Evolutionary conservation across 495 filamentous ascomycete genomes (phyloP).

Genomic region (Hypoxylon perforatum): DNA sequence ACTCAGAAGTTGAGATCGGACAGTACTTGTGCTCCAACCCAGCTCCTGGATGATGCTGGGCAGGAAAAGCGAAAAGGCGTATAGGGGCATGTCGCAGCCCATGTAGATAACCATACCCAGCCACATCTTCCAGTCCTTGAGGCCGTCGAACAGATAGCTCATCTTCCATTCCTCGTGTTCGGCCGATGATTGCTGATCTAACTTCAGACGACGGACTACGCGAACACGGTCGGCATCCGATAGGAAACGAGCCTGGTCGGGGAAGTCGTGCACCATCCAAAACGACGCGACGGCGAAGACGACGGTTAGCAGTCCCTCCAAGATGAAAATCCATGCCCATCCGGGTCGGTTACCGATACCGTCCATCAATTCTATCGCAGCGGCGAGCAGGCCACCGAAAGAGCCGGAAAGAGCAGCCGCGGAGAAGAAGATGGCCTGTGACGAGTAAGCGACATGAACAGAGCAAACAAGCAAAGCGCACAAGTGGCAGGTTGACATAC

Average conservation of each 20-base stretch:
- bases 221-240: conserved; percentile 75
- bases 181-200: conserved; percentile 81
- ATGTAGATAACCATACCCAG: conserved; percentile 81
- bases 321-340: conserved; percentile 89
- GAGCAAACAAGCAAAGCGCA: too few species aligned
- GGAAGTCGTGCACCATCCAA: conserved; percentile 92
- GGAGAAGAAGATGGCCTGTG: conserved; percentile 85
- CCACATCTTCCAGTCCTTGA: conserved; percentile 92
- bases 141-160: conserved; percentile 76
- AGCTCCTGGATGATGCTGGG: conserved; percentile 83
- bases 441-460: conserved; percentile 5
- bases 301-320: conserved; percentile 81
- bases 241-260: conserved; percentile 83
- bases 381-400: conserved; percentile 85
- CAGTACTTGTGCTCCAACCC: conserved; percentile 68
- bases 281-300: conserved; percentile 78
- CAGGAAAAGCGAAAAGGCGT: conserved; percentile 91
- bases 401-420: conserved; percentile 86
- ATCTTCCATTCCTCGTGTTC: conserved; percentile 84
- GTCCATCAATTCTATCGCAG: conserved; percentile 80
- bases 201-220: conserved; percentile 76
- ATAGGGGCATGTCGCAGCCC: conserved; percentile 79
- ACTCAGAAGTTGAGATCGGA: conserved; percentile 80
- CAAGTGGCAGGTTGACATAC: conserved; percentile 22
- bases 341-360: conserved; percentile 72